Base-by-base conservation (phyloP, 2,329 filamentous ascomycete genomes). In the Eutypa lata region DNA sequence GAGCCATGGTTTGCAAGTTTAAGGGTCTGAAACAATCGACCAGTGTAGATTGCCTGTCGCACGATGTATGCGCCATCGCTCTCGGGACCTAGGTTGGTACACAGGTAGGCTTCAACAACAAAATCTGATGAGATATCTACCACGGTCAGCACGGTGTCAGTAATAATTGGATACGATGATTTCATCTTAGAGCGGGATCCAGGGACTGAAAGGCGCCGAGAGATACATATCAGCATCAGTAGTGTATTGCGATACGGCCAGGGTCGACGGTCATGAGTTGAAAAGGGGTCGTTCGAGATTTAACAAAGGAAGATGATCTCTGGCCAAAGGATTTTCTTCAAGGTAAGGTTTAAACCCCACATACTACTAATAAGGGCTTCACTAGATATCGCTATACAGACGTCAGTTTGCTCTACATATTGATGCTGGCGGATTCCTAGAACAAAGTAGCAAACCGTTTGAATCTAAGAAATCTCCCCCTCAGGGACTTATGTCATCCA, bases 401-500 rank as follows among this genome's bases (percentile, higher is more conserved):
- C 40, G 7, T 4, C 24, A 11, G 21, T 7, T 16, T n/a, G n/a
- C n/a, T n/a, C n/a, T n/a, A n/a, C n/a, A n/a, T n/a, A n/a, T n/a
- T n/a, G n/a, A n/a, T n/a, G n/a, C n/a, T n/a, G n/a, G n/a, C n/a
- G n/a, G n/a, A n/a, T n/a, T n/a, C n/a, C n/a, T n/a, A n/a, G n/a
- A n/a, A n/a, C 44, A 16, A 22, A 31, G 38, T 35, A 7, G n/a
- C n/a, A n/a, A n/a, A n/a, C n/a, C n/a, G n/a, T n/a, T n/a, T n/a
- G 37, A n/a, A 13, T 18, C 26, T 21, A n/a, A 43, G 2, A 22
- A 49, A 13, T 21, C 4, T 37, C 3, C 54, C 7, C 21, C 49
- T 3, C 7, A 14, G 57, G 57, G 4, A 57, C 55, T 4, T 55
- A 58, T 33, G 44, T 56, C 5, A 16, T 61, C 8, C 50, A 58